Evolutionary conservation across 805 yeast species (phyloP), one percentile per base, ranked within the genome.

Genomic region (Komagataella kurtzmanii): DNA sequence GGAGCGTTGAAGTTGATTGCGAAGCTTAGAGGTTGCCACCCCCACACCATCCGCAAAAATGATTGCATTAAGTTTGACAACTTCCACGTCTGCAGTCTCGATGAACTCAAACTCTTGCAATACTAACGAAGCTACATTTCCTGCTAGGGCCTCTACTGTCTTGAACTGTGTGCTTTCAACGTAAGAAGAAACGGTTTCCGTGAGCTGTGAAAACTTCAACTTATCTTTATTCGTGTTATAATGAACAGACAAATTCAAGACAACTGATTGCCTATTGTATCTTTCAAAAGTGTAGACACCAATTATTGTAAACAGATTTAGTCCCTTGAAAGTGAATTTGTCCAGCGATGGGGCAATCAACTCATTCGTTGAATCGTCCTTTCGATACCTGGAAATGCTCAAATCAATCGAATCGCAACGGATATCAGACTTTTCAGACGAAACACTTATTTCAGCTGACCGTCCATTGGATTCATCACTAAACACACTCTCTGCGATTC

Each of bases 251-350:
- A 88, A 65, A 57, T 85, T 85, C 24, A 85, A 56, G 2, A 72
- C 66, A 6, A 93, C 87, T 48, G 81, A 81, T 67, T 93, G 99
- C 57, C 77, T 81, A 59, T 84, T 83, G 19, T 83, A 65, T 53
- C 99, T 73, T 64, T 93, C 99, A 67, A 89, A 87, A 1, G 89
- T 84, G 69, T 89, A 91, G 6, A 93, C 93, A 3, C 99, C 99
- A 57, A 93, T 85, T n/a, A 90, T 72, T 0, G 96, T 83, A 49
- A 83, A 72, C 17, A 88, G 65, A 49, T 74, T 72, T 44, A 90
- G 65, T 4, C 76, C 74, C 3, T 71, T 68, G 45, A 88, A 77
- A 7, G 58, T 51, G 2, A 76, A 59, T 2, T 45, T 46, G 48
- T 58, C 57, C 6, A 10, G 45, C 4, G 19, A 17, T 17, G 45